Percentiles rank a stretch among this genome's conserved stretches.
Conservation (phyloP, 805 yeast species). For the Ogataea glucozyma region DNA sequence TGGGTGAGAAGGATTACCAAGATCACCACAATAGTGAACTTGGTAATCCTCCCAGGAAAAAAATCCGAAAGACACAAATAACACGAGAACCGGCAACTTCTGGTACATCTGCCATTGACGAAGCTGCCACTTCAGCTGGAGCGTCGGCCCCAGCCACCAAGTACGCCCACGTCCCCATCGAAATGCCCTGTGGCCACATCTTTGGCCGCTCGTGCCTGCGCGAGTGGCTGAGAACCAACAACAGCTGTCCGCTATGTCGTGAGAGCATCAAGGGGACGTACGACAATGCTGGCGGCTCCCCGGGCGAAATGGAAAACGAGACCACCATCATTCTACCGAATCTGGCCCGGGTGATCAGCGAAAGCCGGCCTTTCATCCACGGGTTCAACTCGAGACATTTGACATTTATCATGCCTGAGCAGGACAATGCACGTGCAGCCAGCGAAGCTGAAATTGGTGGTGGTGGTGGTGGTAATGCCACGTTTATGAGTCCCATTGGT, state of each 20-base stretch:
- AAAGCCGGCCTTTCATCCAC: slow-evolving; percentile 32
- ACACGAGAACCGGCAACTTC: slow-evolving; percentile 23
- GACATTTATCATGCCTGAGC: slow-evolving; percentile 34
- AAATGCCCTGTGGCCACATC: slow-evolving; percentile 81
- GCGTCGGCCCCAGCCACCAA: slow-evolving; percentile 17
- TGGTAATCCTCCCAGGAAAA: slow-evolving; percentile 3
- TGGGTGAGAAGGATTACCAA: slow-evolving; percentile 7
- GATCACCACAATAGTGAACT: not conserved
- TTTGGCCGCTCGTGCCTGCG: slow-evolving; percentile 85
- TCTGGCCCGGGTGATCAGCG: slow-evolving; percentile 36
- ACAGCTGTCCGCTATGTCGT: slow-evolving; percentile 88
- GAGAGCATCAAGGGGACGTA: slow-evolving; percentile 42
- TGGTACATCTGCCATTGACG: not conserved
- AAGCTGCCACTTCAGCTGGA: not conserved
- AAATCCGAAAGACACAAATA: slow-evolving; percentile 15
- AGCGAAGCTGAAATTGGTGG: too few species aligned
- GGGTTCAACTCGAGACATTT: slow-evolving; percentile 34
- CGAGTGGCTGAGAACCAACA: slow-evolving; percentile 77
- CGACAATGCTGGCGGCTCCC: slow-evolving; percentile 23
- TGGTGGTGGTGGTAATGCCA: slow-evolving; percentile 15
- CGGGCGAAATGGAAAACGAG: slow-evolving; percentile 17
- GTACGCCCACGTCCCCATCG: slow-evolving; percentile 62
- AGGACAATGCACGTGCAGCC: too few species aligned
- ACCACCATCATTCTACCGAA: slow-evolving; percentile 40
- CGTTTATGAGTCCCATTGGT: slow-evolving; percentile 3